Evolutionary conservation across 2,329 filamentous ascomycete species (phyloP).

Genomic region (Ophiocordyceps polyrhachis-furcata): DNA sequence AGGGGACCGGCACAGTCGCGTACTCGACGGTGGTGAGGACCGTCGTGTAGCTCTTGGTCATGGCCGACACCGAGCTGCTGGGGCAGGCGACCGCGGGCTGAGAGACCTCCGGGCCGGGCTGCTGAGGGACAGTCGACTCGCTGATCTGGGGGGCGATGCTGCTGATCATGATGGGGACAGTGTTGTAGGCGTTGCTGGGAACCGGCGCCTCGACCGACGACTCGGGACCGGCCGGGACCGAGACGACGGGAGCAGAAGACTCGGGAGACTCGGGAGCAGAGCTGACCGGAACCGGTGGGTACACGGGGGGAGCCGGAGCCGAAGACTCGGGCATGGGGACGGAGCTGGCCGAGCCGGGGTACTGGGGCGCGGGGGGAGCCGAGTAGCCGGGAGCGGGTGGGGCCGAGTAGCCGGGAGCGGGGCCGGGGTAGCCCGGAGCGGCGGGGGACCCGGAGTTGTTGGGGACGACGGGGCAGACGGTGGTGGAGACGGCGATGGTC

Average conservation of each 20-base stretch:
- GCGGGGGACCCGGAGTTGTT: not conserved
- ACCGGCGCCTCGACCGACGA: not conserved
- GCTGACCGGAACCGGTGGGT: not conserved
- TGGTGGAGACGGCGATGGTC: slow-evolving; percentile 20
- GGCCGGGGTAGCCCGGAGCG: not conserved
- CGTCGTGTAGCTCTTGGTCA: slow-evolving; percentile 37
- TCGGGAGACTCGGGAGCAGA: not conserved
- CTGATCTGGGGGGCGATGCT: not conserved
- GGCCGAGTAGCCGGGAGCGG: not conserved
- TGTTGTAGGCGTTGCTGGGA: not conserved
- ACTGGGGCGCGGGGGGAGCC: not conserved
- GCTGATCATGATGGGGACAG: not conserved
- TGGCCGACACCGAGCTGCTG: slow-evolving; percentile 26
- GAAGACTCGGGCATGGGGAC: not conserved
- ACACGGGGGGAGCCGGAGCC: not conserved
- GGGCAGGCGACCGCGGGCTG: slow-evolving; percentile 9
- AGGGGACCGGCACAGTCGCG: slow-evolving; percentile 26
- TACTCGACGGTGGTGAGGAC: slow-evolving; percentile 36
- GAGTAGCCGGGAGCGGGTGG: not conserved
- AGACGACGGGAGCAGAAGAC: not conserved
- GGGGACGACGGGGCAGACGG: slow-evolving; percentile 15
- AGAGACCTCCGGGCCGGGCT: not conserved
- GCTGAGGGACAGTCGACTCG: not conserved
- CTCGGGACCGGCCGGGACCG: slow-evolving; percentile 2
- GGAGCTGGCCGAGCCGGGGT: not conserved